These are phyloP conservation scores for Sequoiadendron giganteum DNA, from an alignment of 75 land plant species.

Conservation along the genomic window DNA sequence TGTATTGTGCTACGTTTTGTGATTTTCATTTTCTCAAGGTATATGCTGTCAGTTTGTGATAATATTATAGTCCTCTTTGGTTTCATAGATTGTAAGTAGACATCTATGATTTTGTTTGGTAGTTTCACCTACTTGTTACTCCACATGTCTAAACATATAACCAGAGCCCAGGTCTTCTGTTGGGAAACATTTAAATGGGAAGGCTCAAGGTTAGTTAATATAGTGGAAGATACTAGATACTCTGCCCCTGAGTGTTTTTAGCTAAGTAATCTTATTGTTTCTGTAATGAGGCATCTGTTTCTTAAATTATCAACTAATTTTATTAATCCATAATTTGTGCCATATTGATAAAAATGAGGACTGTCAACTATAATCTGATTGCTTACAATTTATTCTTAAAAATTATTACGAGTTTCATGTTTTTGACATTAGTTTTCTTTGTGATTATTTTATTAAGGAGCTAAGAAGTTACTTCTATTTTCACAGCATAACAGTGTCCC, in stretches of 20 bases:
- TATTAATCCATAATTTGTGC: background rate
- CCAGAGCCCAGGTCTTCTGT: background rate
- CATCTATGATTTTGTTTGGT: background rate
- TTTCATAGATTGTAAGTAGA: background rate
- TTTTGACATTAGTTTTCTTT: background rate
- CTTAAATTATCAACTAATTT: background rate
- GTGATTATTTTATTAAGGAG: background rate
- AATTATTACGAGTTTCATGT: background rate
- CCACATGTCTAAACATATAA: conserved; percentile 1
- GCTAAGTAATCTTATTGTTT: background rate
- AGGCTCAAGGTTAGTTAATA: background rate
- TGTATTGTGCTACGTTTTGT: background rate
- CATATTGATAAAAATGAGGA: background rate
- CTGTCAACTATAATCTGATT: background rate
- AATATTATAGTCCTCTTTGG: background rate
- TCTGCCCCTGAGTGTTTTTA: background rate
- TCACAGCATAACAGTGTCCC: conserved; percentile 38
- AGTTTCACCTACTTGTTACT: background rate
- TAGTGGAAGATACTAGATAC: background rate
- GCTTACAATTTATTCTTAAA: background rate
- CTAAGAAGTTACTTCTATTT: conserved; percentile 2
- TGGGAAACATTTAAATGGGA: background rate
- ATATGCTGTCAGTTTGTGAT: background rate
- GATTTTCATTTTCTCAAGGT: background rate
- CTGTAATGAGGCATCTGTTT: background rate